Conservation (phyloP, 768 basidiomycete genomes). For the Fomitopsis pulvina region DNA sequence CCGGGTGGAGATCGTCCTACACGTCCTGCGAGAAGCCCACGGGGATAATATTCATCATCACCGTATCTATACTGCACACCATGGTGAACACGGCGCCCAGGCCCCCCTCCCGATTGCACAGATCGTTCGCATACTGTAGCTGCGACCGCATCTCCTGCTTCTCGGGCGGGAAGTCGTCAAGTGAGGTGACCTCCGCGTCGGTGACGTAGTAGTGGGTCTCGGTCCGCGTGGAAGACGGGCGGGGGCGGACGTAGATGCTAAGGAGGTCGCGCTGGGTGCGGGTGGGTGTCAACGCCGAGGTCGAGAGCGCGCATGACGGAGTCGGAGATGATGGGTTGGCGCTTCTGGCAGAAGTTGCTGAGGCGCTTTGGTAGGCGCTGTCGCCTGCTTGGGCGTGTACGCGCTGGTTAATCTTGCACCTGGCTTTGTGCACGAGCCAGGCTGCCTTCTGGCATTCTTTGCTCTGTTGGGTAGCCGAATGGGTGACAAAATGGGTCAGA, state of each 20-base stretch:
- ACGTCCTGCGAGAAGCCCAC: not conserved
- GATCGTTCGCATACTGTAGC: conserved; percentile 1
- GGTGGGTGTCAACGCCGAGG: conserved; percentile 1
- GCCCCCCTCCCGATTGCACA: not conserved
- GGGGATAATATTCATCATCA: not conserved
- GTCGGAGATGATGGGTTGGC: conserved; percentile 12
- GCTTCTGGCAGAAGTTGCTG: conserved; percentile 15
- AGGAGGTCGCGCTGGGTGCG: conserved; percentile 10
- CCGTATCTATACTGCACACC: not conserved
- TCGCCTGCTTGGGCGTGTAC: conserved; percentile 1
- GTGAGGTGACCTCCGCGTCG: conserved; percentile 10
- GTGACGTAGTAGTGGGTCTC: conserved; percentile 12
- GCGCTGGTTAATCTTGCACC: conserved; percentile 10
- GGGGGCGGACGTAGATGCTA: conserved; percentile 8
- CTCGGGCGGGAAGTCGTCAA: conserved; percentile 4
- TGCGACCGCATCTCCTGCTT: conserved; percentile 13
- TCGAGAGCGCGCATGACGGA: conserved; percentile 13
- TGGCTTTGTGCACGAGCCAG: conserved; percentile 13
- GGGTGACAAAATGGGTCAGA: no score
- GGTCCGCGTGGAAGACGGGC: conserved; percentile 4
- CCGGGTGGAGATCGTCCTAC: not conserved
- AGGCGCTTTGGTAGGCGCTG: conserved; percentile 6
- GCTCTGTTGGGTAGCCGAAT: conserved; percentile 8
- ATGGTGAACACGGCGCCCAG: not conserved
- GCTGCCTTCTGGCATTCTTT: conserved; percentile 13